phyloP scores from a whole-genome alignment of 2,329 filamentous ascomycete genomes.

The Neofusicoccum sp. region DNA sequence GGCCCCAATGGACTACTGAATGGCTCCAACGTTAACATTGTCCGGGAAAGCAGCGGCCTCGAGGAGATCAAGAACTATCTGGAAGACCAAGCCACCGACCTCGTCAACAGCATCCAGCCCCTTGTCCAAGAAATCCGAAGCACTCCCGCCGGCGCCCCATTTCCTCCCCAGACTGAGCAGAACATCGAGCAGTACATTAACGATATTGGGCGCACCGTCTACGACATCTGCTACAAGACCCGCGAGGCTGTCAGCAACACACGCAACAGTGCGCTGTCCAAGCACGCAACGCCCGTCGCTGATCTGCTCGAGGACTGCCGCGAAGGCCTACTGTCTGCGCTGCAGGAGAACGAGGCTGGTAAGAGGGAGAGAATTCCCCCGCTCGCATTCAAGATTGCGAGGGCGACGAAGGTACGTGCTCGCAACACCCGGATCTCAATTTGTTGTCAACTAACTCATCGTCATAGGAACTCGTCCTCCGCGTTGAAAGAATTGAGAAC shows the following conservation, averaged over 20 bases:
- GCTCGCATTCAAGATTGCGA: constrained; percentile 83
- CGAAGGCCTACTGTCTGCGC: constrained; percentile 63
- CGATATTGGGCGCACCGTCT: constrained; percentile 71
- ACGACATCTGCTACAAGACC: constrained; percentile 69
- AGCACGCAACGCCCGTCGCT: constrained; percentile 55
- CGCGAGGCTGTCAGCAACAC: constrained; percentile 51
- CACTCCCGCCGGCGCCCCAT: constrained; percentile 27
- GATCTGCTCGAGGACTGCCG: constrained; percentile 64
- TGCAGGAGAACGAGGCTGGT: constrained; percentile 62
- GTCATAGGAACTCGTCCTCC: constrained; percentile 43
- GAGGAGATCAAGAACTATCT: constrained; percentile 73
- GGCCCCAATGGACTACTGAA: constrained; percentile 25
- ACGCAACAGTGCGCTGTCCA: constrained; percentile 56
- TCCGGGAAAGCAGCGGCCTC: constrained; percentile 39
- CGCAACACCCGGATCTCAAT: background rate
- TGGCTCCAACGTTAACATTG: constrained; percentile 27
- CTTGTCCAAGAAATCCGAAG: constrained; percentile 70
- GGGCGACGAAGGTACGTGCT: constrained; percentile 68
- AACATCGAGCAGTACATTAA: constrained; percentile 69
- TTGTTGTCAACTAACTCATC: background rate
- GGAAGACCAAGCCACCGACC: constrained; percentile 77
- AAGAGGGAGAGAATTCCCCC: constrained; percentile 70
- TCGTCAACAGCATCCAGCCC: constrained; percentile 81
- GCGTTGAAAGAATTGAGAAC: constrained; percentile 44
- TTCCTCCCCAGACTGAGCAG: constrained; percentile 28